Evolutionary conservation across 2,329 filamentous ascomycete genomes (phyloP), one percentile per base, ranked within the genome.

Genomic region (Alternaria postmessia): DNA sequence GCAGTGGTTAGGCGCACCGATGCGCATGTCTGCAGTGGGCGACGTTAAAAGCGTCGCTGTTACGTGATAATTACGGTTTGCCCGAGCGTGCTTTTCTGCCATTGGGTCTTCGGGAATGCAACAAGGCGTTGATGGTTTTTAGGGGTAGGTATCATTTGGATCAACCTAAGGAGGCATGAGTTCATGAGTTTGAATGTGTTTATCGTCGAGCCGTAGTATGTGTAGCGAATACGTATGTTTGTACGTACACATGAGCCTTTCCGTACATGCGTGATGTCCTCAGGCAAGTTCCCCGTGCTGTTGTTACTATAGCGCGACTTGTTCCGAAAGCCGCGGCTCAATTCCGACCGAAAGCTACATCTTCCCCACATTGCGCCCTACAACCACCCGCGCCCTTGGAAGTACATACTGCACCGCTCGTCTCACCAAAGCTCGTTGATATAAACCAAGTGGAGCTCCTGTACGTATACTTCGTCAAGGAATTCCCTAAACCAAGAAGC

Each of bases 1-100:
- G 95, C 89, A 96, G 92, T 81, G 94, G 94, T 84, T 98, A 87
- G 80, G 28, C 14, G 5, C 9, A 16, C 2, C 49, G 44, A 20
- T 54, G 20, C 16, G 28, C 32, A 16, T 49, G 8, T 30, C 8
- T 11, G 14, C 8, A 42, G 3, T n/a, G 32, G 42, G 43, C 9
- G 9, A 12, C 7, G 32, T n/a, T 28, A 30, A 49, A 14, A 24
- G 24, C 18, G 24, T 62, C 63, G 58, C 66, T 61, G 51, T 39
- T 57, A 54, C 53, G 32, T 5, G 18, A 20, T 41, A 12, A 41
- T 41, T 41, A 41, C 12, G 38, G 38, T 22, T 41, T 41, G 18
- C 18, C 38, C 38, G 18, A 41, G 38, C 38, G 18, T 41, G 38
- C n/a, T 20, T 41, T 41, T 41, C n/a, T 41, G 38, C 38, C 60